Evolutionary conservation across 169 alveolate species (phyloP).

Genomic region (Cryptosporidium sp.): DNA sequence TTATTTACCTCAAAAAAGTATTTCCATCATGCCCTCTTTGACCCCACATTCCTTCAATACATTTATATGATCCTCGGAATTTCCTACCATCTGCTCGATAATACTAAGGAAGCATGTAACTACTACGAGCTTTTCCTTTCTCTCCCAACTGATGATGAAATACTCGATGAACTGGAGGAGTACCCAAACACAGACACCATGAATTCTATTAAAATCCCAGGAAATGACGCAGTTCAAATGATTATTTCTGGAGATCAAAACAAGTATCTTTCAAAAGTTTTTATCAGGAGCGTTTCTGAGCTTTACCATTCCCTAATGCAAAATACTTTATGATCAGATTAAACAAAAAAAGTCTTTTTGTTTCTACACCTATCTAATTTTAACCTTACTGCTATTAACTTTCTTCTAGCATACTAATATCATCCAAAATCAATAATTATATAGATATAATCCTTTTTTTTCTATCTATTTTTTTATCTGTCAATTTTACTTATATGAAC

Average conservation of each 20-base stretch:
- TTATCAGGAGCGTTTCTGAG: constrained; percentile 38
- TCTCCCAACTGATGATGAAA: constrained; percentile 28
- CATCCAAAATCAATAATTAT: too few species aligned
- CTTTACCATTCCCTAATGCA: constrained; percentile 41
- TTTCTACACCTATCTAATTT: not conserved
- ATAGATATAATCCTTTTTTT: not conserved
- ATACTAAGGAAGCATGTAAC: constrained; percentile 35
- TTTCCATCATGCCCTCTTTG: constrained; percentile 31
- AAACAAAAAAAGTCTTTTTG: not conserved
- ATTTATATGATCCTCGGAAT: constrained; percentile 39
- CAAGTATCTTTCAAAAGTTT: constrained; percentile 32
- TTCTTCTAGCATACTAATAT: too few species aligned
- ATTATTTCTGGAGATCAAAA: constrained; percentile 8
- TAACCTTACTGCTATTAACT: not conserved
- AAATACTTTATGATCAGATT: not conserved
- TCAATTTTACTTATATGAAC: not conserved
- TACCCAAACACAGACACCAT: constrained; percentile 8
- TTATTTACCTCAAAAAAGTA: constrained; percentile 32
- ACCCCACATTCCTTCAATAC: constrained; percentile 41
- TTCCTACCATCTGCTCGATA: constrained; percentile 44
- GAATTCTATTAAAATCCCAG: constrained; percentile 11
- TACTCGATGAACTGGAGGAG: constrained; percentile 39
- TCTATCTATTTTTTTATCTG: not conserved
- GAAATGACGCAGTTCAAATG: constrained; percentile 45
- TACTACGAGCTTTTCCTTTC: constrained; percentile 56